phyloP scores from a whole-genome alignment of 768 basidiomycete species.

The Xerocomus potaroensis region DNA sequence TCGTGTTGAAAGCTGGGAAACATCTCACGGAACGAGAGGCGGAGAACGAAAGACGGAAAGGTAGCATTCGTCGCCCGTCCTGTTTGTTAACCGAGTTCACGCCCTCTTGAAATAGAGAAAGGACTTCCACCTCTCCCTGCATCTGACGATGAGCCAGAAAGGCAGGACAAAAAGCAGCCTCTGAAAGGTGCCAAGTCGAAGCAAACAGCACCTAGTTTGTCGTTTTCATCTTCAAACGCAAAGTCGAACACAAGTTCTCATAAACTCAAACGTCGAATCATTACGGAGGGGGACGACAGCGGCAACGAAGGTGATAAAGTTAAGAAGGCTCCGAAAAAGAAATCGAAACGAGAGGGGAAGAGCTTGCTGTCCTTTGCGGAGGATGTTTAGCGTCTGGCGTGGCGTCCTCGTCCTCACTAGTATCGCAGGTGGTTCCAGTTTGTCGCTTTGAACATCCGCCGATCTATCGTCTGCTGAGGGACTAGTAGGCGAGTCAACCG shows the following conservation, averaged over 20 bases:
- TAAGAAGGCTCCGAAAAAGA: constrained; percentile 44
- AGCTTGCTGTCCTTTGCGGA: constrained; percentile 35
- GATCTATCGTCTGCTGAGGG: neutral
- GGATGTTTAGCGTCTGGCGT: constrained; percentile 22
- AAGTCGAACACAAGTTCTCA: constrained; percentile 21
- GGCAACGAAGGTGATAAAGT: constrained; percentile 16
- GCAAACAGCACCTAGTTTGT: constrained; percentile 25
- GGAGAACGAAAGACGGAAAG: constrained; percentile 71
- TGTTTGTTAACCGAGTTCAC: constrained; percentile 3
- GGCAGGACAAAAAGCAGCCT: constrained; percentile 26
- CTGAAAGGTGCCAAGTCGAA: constrained; percentile 23
- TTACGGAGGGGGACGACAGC: constrained; percentile 31
- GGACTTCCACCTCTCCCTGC: constrained; percentile 55
- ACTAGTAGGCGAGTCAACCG: too few relatives aligned
- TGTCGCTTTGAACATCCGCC: neutral
- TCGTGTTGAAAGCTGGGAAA: constrained; percentile 84
- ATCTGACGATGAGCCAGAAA: constrained; percentile 23
- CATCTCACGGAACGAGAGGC: constrained; percentile 77
- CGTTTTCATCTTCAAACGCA: constrained; percentile 37
- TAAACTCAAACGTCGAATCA: constrained; percentile 35
- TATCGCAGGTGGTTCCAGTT: constrained; percentile 6
- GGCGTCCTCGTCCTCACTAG: neutral
- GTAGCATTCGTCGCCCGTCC: constrained; percentile 35
- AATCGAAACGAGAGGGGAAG: constrained; percentile 45
- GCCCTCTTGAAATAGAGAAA: constrained; percentile 42